Percentiles rank a stretch among this genome's conserved stretches.
These are phyloP conservation scores for Decorospora gaudefroyi DNA, from an alignment of 2,329 filamentous ascomycete genomes.

Conservation along the genomic window DNA sequence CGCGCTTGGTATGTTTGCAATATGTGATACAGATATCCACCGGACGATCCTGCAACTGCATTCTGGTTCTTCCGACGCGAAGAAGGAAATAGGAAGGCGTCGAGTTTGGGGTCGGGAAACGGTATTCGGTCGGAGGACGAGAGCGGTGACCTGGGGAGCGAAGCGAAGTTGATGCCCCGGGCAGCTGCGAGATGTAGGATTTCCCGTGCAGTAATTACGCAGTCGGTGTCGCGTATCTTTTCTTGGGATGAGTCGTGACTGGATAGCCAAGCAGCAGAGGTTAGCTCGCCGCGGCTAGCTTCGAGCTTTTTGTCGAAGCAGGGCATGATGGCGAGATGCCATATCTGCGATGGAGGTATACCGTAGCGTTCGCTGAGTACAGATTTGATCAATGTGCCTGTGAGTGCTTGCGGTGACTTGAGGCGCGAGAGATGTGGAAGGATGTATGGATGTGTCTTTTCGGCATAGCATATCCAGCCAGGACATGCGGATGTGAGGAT, in stretches of 20 bases:
- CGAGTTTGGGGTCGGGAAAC: slow-evolving; percentile 75
- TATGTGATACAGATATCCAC: slow-evolving; percentile 85
- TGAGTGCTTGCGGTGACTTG: slow-evolving; percentile 92
- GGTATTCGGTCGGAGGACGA: slow-evolving; percentile 52
- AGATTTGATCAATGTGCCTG: slow-evolving; percentile 88
- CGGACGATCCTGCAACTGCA: slow-evolving; percentile 74
- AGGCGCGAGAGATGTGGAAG: slow-evolving; percentile 87
- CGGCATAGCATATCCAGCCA: slow-evolving; percentile 98
- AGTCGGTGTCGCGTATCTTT: slow-evolving; percentile 83
- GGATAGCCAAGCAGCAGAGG: slow-evolving; percentile 71
- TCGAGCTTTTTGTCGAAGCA: slow-evolving; percentile 99
- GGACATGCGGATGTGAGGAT: slow-evolving; percentile 89
- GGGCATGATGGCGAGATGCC: slow-evolving; percentile 95
- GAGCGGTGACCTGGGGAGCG: slow-evolving; percentile 65
- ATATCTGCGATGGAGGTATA: slow-evolving; percentile 78
- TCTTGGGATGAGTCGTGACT: slow-evolving; percentile 27
- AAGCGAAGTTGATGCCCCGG: slow-evolving; percentile 75
- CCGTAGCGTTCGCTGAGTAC: slow-evolving; percentile 72
- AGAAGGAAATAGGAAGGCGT: slow-evolving; percentile 72
- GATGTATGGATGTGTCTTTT: slow-evolving; percentile 95
- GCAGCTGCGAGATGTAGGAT: slow-evolving; percentile 86
- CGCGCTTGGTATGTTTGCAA: slow-evolving; percentile 73
- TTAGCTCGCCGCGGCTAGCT: slow-evolving; percentile 90
- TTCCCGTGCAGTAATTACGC: slow-evolving; percentile 96
- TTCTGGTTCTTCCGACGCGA: slow-evolving; percentile 47